A percentile compares a stretch with the other conserved stretches of the same genome.
phyloP scores from a whole-genome alignment of 176 grass and related monocot species.

The Musa acuminata region DNA sequence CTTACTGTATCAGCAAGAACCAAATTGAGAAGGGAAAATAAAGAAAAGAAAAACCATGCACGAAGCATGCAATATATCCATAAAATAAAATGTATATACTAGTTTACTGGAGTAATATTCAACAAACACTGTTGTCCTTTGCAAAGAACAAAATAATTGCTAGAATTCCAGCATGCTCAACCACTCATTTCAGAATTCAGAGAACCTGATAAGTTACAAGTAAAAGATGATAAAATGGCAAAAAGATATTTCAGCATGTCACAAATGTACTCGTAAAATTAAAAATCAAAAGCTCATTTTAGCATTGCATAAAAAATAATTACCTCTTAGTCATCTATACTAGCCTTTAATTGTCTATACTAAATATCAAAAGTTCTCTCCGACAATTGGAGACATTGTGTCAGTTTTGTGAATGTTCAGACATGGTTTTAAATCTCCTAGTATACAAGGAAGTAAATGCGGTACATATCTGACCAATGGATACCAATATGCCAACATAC shows the following conservation, averaged over 20 bases:
- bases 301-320: too few species aligned
- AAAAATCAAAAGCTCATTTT: neutral
- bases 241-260: neutral
- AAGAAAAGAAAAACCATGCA: neutral
- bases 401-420: too few species aligned
- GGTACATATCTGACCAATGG: too few species aligned
- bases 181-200: neutral
- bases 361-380: too few species aligned
- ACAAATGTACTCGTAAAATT: neutral
- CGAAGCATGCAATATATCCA: neutral
- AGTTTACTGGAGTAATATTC: neutral
- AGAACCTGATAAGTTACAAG: neutral
- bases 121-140: neutral
- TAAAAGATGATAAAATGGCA: neutral
- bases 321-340: too few species aligned
- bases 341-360: too few species aligned
- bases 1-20: neutral
- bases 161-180: neutral
- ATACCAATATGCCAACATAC: too few species aligned
- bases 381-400: too few species aligned
- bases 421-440: too few species aligned
- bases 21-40: neutral
- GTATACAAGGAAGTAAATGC: too few species aligned
- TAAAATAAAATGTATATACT: neutral
- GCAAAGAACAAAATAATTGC: neutral